Evolutionary conservation across 2,329 filamentous ascomycete species (phyloP).

Genomic region (Lecanicillium sp.): DNA sequence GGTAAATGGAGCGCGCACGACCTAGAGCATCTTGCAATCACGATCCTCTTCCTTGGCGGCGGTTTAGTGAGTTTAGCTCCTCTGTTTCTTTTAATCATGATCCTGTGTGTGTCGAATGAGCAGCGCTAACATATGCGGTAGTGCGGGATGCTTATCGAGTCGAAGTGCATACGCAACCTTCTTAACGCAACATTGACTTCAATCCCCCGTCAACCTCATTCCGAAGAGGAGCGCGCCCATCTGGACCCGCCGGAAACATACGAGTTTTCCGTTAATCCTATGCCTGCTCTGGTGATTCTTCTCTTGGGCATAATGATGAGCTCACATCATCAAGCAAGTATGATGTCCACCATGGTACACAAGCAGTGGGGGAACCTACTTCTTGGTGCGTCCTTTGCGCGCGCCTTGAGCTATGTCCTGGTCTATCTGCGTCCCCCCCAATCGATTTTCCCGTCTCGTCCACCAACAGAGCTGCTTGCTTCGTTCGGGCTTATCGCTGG

Average conservation of each 20-base stretch:
- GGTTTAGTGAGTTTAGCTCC: conserved; percentile 57
- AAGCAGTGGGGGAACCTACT: conserved; percentile 88
- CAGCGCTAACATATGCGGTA: conserved; percentile 19
- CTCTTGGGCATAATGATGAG: conserved; percentile 92
- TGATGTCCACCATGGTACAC: conserved; percentile 87
- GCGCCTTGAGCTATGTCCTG: conserved; percentile 70
- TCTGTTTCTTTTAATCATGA: too few relatives aligned
- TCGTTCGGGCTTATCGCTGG: conserved; percentile 82
- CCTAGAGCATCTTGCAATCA: conserved; percentile 87
- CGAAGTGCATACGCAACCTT: conserved; percentile 56
- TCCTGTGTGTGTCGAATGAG: background rate
- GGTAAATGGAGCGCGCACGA: conserved; percentile 67
- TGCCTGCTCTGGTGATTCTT: conserved; percentile 80
- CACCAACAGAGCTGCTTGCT: conserved; percentile 81
- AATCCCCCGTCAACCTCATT: conserved; percentile 23
- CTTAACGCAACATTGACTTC: conserved; percentile 46
- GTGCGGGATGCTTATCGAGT: conserved; percentile 82
- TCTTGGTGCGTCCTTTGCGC: conserved; percentile 69
- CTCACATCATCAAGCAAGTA: conserved; percentile 75
- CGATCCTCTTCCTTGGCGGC: conserved; percentile 87
- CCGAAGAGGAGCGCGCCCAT: conserved; percentile 41
- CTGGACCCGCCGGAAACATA: conserved; percentile 55
- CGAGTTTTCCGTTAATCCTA: conserved; percentile 72
- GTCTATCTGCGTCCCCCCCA: conserved; percentile 73
- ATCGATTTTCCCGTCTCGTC: conserved; percentile 72